Evolutionary conservation across 1,284 basidiomycete genomes (phyloP), one percentile per base, ranked within the genome.

Genomic region (Microbotryum intermedium): DNA sequence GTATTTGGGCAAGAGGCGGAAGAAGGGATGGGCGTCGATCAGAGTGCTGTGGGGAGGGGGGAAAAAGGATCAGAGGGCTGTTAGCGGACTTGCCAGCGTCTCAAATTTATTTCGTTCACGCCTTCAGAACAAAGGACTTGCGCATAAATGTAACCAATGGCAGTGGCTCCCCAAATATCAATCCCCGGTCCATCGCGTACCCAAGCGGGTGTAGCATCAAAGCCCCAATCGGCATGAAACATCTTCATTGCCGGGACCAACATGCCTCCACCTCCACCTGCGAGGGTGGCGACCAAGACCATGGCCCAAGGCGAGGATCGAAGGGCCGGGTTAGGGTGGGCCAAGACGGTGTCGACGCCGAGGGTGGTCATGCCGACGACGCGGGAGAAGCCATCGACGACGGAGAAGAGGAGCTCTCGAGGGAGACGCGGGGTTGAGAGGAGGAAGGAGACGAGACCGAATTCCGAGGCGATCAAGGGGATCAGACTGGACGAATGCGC

Each of bases 331-430:
- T 66, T 58, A n/a, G 66, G 61, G 61, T 68, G 66, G 6, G 61
- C 4, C 30, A 66, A 48, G 50, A 66, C 64, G 23, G 62, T 56
- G 61, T 68, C 66, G 50, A 68, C 64, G 29, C 66, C 66, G 43
- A 68, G 58, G 47, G 66, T 68, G 3, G 66, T 66, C 61, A 68
- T 68, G 52, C 66, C 66, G 51, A 64, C 57, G 55, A 66, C 60
- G 58, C 66, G 66, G 20, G 61, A 60, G 64, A 68, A 68, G 29
- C 64, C 66, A 56, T 68, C 66, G 53, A 68, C 45, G 26, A 61
- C 21, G 58, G 55, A 57, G 66, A 68, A 68, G 23, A 60, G 25
- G 30, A 60, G 42, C 34, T 68, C 66, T 55, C 66, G 66, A 11
- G 66, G 66, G 53, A 59, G 49, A 34, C 52, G 25, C 10, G 66